Evolutionary conservation across 2,329 filamentous ascomycete genomes (phyloP).

Genomic region (Colletotrichum tanaceti): DNA sequence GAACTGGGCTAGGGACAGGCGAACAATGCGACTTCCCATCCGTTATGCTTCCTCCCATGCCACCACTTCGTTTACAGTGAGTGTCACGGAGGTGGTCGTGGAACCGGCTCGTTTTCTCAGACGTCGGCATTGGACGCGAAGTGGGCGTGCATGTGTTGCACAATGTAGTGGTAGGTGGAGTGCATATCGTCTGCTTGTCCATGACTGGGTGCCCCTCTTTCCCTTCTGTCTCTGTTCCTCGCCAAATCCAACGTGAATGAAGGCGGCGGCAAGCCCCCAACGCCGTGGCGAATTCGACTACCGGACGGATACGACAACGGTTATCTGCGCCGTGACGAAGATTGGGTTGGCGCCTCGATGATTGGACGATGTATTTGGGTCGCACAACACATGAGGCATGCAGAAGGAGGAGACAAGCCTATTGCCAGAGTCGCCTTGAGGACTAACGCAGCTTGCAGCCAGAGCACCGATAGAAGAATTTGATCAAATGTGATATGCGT

Average conservation of each 20-base stretch:
- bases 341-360: neutral
- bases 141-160: constrained; percentile 11
- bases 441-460: constrained; percentile 1
- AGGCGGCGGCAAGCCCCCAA: neutral
- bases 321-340: neutral
- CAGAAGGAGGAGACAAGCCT: neutral
- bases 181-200: constrained; percentile 1
- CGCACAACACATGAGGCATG: neutral
- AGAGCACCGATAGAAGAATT: neutral
- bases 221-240: neutral
- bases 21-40: neutral
- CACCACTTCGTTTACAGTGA: neutral
- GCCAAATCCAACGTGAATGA: constrained; percentile 19
- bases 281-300: constrained; percentile 6
- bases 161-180: constrained; percentile 13
- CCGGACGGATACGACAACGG: neutral
- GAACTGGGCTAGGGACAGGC: neutral
- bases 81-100: constrained; percentile 8
- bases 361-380: constrained; percentile 2
- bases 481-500: constrained; percentile 10
- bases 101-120: constrained; percentile 7
- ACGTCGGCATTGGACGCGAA: neutral
- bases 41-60: neutral
- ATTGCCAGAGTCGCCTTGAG: neutral
- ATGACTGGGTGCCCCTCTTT: neutral